A percentile compares a stretch with the other conserved stretches of the same genome.
Evolutionary conservation across 2,329 filamentous ascomycete genomes (phyloP).

Genomic region (Biscogniauxia sp.): DNA sequence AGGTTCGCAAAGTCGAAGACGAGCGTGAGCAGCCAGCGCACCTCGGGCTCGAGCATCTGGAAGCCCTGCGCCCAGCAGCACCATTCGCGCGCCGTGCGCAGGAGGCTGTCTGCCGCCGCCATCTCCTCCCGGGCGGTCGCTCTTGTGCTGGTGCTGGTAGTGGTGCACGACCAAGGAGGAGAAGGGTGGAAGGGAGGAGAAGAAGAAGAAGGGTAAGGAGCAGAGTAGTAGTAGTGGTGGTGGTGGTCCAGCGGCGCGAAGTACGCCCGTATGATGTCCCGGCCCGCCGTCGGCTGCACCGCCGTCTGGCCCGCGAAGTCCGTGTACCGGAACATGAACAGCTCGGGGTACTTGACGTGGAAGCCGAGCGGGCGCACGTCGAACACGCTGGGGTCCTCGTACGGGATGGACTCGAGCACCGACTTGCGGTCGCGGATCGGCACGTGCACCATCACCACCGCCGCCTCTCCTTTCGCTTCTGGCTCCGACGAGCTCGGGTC

Average conservation of each 20-base stretch:
- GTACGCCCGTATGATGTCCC: slow-evolving; percentile 9
- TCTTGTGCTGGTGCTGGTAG: background rate
- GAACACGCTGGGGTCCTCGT: slow-evolving; percentile 15
- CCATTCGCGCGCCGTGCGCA: slow-evolving; percentile 16
- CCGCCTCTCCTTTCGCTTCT: background rate
- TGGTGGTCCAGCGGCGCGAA: slow-evolving; percentile 10
- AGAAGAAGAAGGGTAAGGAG: too few relatives aligned
- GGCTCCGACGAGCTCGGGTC: background rate
- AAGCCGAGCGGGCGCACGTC: slow-evolving; percentile 9
- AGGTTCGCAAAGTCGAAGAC: slow-evolving; percentile 19
- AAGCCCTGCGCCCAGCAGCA: slow-evolving; percentile 23
- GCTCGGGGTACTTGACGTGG: slow-evolving; percentile 11
- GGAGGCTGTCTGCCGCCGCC: slow-evolving; percentile 4
- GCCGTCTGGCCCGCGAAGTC: slow-evolving; percentile 17
- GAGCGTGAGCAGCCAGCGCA: slow-evolving; percentile 21
- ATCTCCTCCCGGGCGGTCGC: background rate
- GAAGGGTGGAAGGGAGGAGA: too few relatives aligned
- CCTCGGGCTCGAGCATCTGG: slow-evolving; percentile 15
- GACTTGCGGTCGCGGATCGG: slow-evolving; percentile 8
- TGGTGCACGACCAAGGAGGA: background rate
- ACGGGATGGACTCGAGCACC: slow-evolving; percentile 14
- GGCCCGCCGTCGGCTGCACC: slow-evolving; percentile 11
- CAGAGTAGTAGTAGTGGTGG: too few relatives aligned
- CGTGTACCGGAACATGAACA: slow-evolving; percentile 20
- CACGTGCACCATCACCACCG: slow-evolving; percentile 7